Evolutionary conservation across 1,284 basidiomycete species (phyloP).

Genomic region (Irpex rosettiformis): DNA sequence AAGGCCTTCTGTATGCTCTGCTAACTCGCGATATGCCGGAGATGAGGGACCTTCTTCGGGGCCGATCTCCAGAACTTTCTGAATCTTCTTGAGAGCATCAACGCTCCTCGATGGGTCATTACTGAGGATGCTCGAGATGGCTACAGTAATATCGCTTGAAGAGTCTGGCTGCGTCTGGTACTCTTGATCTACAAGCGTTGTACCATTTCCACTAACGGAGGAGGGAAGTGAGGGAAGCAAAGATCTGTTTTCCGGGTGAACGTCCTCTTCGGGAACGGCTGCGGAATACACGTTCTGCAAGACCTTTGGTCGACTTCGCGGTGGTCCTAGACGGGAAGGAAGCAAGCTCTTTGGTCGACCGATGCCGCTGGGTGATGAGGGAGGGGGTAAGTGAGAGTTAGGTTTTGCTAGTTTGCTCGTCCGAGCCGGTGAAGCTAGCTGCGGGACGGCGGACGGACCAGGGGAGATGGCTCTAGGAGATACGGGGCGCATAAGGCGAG

Average conservation of each 20-base stretch:
- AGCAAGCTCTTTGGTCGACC: conserved; percentile 59
- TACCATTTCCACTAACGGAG: conserved; percentile 12
- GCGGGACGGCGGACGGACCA: conserved; percentile 33
- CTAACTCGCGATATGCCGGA: conserved; percentile 70
- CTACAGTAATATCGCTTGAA: conserved; percentile 65
- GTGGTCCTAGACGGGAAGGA: conserved; percentile 67
- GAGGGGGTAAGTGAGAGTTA: conserved; percentile 33
- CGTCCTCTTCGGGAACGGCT: conserved; percentile 4
- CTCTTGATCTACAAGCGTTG: conserved; percentile 12
- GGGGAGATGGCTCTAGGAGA: conserved; percentile 65
- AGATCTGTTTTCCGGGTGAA: conserved; percentile 1
- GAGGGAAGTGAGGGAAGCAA: not conserved
- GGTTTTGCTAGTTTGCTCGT: conserved; percentile 19
- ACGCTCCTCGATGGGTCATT: conserved; percentile 84
- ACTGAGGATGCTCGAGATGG: conserved; percentile 81
- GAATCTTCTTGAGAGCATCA: conserved; percentile 91
- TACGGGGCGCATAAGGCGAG: conserved; percentile 55
- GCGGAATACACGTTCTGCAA: conserved; percentile 12
- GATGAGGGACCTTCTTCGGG: conserved; percentile 70
- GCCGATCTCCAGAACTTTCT: conserved; percentile 73
- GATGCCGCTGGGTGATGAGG: conserved; percentile 46
- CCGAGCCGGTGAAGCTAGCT: conserved; percentile 47
- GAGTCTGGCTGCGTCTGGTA: conserved; percentile 19
- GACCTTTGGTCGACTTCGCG: conserved; percentile 39
- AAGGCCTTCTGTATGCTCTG: conserved; percentile 82